Base-by-base conservation (phyloP, 2,329 filamentous ascomycete species). In the Knoxdaviesia capensis region DNA sequence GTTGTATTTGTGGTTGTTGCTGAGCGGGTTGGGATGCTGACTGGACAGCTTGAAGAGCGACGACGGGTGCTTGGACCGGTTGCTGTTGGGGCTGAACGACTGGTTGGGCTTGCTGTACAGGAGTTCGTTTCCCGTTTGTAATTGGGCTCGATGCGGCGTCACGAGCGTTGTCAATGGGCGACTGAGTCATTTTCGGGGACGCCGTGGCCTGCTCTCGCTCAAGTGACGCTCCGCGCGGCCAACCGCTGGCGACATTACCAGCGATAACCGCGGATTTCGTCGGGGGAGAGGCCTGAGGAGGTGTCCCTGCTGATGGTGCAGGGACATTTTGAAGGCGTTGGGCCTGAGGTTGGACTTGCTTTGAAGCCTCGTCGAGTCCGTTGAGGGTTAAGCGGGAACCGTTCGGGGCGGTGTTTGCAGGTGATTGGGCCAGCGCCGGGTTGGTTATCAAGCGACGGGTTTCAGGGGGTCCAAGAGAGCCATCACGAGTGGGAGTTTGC, bases 51-150 rank as follows among this genome's bases (percentile, higher is more conserved):
- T 20, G 20, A 2, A 20, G 20, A 20, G 20, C 20, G 20, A 20
- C 3, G 20, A 20, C 20, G 20, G 20, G 20, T 20, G 20, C 20
- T 20, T 20, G 20, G 20, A 20, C 20, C 20, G 20, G 20, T 20
- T 20, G 20, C 20, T 20, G 20, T 20, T 20, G 20, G 20, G 20
- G 20, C 20, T 20, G 20, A 20, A 20, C 20, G 20, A 20, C 20
- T 20, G 20, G 20, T 20, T 20, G 20, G 20, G 20, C 20, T 20
- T 20, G 20, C 20, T 20, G 20, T 20, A 20, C 20, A 20, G 20
- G 20, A 5, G 77, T 80, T 33, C 72, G 69, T 41, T 70, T 66
- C n/a, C 77, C 79, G 46, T 77, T 76, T 7, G 65, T 58, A 3
- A 59, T 56, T 5, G 71, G 63, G 32, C 60, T 65, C 30, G 20